phyloP scores from a whole-genome alignment of 2,329 filamentous ascomycete genomes.

The Diaporthe ilicicola region DNA sequence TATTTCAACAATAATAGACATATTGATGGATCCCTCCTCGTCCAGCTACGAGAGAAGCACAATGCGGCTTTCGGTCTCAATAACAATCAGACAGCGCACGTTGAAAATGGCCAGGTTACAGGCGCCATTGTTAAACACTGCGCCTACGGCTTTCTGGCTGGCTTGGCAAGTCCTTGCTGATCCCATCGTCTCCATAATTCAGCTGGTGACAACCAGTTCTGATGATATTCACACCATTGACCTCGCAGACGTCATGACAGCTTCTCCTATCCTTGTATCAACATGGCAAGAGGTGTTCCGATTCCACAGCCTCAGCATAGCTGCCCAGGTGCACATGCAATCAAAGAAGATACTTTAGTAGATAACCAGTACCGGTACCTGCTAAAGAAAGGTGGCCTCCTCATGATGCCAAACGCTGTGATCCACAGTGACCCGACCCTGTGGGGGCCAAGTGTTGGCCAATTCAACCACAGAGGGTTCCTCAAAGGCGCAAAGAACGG shows the following conservation, averaged over 20 bases:
- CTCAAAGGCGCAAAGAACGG: constrained; percentile 12
- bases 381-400: constrained; percentile 32
- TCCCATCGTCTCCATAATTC: neutral
- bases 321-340: constrained; percentile 26
- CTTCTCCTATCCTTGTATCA: constrained; percentile 34
- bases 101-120: constrained; percentile 16
- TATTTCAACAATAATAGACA: constrained; percentile 9
- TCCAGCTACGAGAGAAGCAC: constrained; percentile 21
- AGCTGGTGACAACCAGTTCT: neutral
- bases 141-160: constrained; percentile 13
- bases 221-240: constrained; percentile 14
- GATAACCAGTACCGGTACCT: constrained; percentile 34
- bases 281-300: constrained; percentile 34
- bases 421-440: constrained; percentile 28
- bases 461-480: constrained; percentile 34
- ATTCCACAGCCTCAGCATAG: constrained; percentile 29
- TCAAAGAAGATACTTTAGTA: constrained; percentile 31
- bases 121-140: constrained; percentile 11
- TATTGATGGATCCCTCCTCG: constrained; percentile 1
- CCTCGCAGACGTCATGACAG: constrained; percentile 13
- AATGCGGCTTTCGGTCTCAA: constrained; percentile 19
- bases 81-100: neutral
- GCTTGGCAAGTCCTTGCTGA: constrained; percentile 17
- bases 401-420: constrained; percentile 30
- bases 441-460: constrained; percentile 30